phyloP scores from a whole-genome alignment of 352 stramenopile species.

The Phytophthora fragariae region DNA sequence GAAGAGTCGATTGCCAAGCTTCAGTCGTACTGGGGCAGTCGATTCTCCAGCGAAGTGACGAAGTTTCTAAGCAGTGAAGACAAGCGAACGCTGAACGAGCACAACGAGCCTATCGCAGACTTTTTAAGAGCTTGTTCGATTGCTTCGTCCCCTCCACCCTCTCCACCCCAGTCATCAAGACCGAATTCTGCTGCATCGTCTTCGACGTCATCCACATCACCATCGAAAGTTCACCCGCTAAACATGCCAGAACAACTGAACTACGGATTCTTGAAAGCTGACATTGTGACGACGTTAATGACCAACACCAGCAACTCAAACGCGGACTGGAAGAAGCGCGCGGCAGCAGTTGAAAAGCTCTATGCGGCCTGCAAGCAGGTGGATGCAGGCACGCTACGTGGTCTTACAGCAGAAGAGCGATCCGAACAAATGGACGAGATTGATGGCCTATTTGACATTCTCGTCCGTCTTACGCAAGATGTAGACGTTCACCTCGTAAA shows the following conservation, averaged over 20 bases:
- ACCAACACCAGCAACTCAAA: slow-evolving; percentile 65
- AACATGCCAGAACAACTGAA: slow-evolving; percentile 17
- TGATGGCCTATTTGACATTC: slow-evolving; percentile 53
- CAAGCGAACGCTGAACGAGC: slow-evolving; percentile 55
- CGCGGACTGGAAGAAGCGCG: slow-evolving; percentile 75
- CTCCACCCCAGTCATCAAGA: slow-evolving; percentile 22
- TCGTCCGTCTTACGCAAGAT: slow-evolving; percentile 66
- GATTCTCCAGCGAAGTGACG: slow-evolving; percentile 51
- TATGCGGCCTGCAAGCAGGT: slow-evolving; percentile 51
- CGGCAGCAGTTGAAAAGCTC: slow-evolving; percentile 65
- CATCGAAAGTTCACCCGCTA: slow-evolving; percentile 32
- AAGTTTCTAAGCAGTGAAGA: slow-evolving; percentile 74
- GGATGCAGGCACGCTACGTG: slow-evolving; percentile 27
- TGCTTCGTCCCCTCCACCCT: slow-evolving; percentile 12
- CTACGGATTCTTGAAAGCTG: slow-evolving; percentile 60
- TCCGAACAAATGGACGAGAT: slow-evolving; percentile 25
- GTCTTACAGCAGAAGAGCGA: slow-evolving; percentile 24
- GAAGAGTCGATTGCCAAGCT: slow-evolving; percentile 77
- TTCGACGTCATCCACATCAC: slow-evolving; percentile 17
- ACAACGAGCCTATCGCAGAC: slow-evolving; percentile 57
- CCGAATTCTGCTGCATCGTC: slow-evolving; percentile 11
- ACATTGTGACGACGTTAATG: slow-evolving; percentile 47
- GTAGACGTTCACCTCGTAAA: slow-evolving; percentile 76
- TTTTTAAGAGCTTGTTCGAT: slow-evolving; percentile 47
- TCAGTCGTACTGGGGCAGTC: slow-evolving; percentile 58